Evolutionary conservation across 805 yeast genomes (phyloP).

Genomic region (Yarrowia sp.): DNA sequence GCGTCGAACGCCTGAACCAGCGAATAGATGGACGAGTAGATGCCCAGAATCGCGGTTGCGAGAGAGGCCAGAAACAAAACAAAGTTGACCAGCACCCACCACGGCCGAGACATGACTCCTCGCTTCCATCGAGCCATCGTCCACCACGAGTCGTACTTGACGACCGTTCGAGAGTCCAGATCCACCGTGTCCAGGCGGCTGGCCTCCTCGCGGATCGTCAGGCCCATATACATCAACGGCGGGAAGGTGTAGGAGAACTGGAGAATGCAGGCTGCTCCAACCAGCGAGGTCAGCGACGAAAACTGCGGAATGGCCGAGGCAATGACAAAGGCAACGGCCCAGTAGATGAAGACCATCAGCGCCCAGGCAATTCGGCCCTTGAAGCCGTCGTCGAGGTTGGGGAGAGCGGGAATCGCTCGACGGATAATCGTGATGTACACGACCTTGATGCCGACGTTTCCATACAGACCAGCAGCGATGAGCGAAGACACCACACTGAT

Average conservation of each 20-base stretch:
- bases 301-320: conserved; percentile 46
- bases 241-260: conserved; percentile 47
- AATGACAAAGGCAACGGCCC: conserved; percentile 44
- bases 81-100: conserved; percentile 30
- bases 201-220: conserved; percentile 25
- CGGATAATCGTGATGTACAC: conserved; percentile 43
- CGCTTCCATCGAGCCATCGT: conserved; percentile 41
- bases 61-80: conserved; percentile 39
- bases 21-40: conserved; percentile 34
- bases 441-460: conserved; percentile 46
- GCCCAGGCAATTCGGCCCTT: conserved; percentile 42
- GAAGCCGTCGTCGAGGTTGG: conserved; percentile 34
- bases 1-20: conserved; percentile 30
- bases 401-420: conserved; percentile 37
- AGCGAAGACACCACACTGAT: conserved; percentile 41
- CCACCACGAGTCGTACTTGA: conserved; percentile 38
- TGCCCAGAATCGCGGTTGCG: conserved; percentile 38
- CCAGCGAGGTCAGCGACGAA: conserved; percentile 39
- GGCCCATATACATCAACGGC: conserved; percentile 24
- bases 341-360: conserved; percentile 40
- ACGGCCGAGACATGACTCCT: conserved; percentile 35
- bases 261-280: conserved; percentile 45
- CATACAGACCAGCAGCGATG: conserved; percentile 45
- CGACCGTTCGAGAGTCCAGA: not conserved
- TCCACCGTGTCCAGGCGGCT: conserved; percentile 14